Evolutionary conservation across 768 basidiomycete species (phyloP).

Genomic region (Glaciozyma antarctica): DNA sequence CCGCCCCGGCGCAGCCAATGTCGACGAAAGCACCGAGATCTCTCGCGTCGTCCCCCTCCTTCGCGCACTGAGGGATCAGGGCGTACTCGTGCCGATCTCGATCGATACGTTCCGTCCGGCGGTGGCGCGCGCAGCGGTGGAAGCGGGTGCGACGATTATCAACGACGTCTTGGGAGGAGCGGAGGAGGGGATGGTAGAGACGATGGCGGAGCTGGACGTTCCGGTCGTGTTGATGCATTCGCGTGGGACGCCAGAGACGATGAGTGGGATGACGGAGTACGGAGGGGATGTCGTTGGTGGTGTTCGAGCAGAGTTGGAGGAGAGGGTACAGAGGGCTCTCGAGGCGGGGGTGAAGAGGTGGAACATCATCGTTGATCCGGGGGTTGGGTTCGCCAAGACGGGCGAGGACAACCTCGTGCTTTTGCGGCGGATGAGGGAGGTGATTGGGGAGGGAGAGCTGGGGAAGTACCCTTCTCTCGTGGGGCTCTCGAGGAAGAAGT

Average conservation of each 20-base stretch:
- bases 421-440: slow-evolving; percentile 46
- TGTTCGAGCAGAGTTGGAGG: slow-evolving; percentile 62
- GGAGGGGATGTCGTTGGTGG: slow-evolving; percentile 53
- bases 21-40: slow-evolving; percentile 61
- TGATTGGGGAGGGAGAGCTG: slow-evolving; percentile 36
- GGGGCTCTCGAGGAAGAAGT: slow-evolving; percentile 74
- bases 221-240: slow-evolving; percentile 94
- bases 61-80: slow-evolving; percentile 47
- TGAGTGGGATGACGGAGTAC: slow-evolving; percentile 49
- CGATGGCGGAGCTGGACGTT: slow-evolving; percentile 48
- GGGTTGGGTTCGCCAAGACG: slow-evolving; percentile 88
- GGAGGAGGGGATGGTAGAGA: slow-evolving; percentile 40
- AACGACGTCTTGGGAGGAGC: slow-evolving; percentile 78
- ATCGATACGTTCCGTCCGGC: slow-evolving; percentile 79
- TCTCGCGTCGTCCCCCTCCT: slow-evolving; percentile 64
- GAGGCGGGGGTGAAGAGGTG: slow-evolving; percentile 69
- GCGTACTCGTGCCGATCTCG: slow-evolving; percentile 51
- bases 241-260: slow-evolving; percentile 70
- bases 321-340: slow-evolving; percentile 56
- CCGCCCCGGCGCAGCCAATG: slow-evolving; percentile 62
- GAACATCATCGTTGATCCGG: slow-evolving; percentile 84
- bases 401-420: slow-evolving; percentile 62
- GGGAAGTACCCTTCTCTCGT: slow-evolving; percentile 52
- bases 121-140: slow-evolving; percentile 64
- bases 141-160: slow-evolving; percentile 80